Evolutionary conservation across 2,329 filamentous ascomycete genomes (phyloP).

Genomic region (Herpotrichia juniperi): DNA sequence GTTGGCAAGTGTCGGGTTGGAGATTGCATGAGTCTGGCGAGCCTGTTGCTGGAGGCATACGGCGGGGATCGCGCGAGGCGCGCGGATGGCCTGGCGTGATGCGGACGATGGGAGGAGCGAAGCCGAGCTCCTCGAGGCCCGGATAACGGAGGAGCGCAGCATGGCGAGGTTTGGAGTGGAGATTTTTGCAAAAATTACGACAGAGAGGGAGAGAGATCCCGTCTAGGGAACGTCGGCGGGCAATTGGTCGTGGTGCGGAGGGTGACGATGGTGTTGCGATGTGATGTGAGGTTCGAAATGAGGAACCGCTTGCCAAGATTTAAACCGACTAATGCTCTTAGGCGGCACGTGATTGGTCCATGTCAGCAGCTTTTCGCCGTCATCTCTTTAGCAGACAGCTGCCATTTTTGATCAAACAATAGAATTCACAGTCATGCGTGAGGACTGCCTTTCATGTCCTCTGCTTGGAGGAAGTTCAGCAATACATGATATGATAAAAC

Average conservation of each 20-base stretch:
- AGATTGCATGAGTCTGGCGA: slow-evolving; percentile 86
- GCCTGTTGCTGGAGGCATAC: slow-evolving; percentile 56
- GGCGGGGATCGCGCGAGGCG: slow-evolving; percentile 39
- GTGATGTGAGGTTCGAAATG: slow-evolving; percentile 1
- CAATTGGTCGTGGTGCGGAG: slow-evolving; percentile 43
- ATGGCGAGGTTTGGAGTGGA: slow-evolving; percentile 47
- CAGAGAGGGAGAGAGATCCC: slow-evolving; percentile 38
- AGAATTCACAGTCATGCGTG: too few relatives aligned
- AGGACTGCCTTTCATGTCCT: too few relatives aligned
- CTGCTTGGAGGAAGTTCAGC: too few relatives aligned
- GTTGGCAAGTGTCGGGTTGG: slow-evolving; percentile 94
- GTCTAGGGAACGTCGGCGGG: slow-evolving; percentile 42
- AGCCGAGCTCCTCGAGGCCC: slow-evolving; percentile 45
- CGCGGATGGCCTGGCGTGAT: slow-evolving; percentile 38
- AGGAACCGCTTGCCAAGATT: too few relatives aligned
- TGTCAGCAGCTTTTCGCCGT: too few relatives aligned
- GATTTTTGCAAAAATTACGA: slow-evolving; percentile 39
- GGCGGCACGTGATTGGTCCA: too few relatives aligned
- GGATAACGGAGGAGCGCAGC: slow-evolving; percentile 48
- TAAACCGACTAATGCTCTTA: too few relatives aligned
- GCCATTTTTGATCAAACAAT: too few relatives aligned
- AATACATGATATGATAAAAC: too few relatives aligned
- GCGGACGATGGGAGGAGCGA: slow-evolving; percentile 41
- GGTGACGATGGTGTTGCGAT: not conserved
- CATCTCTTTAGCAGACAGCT: too few relatives aligned